Evolutionary conservation across 805 yeast species (phyloP), one percentile per base, ranked within the genome.

Genomic region (Saccharomycopsis synnaedendra): DNA sequence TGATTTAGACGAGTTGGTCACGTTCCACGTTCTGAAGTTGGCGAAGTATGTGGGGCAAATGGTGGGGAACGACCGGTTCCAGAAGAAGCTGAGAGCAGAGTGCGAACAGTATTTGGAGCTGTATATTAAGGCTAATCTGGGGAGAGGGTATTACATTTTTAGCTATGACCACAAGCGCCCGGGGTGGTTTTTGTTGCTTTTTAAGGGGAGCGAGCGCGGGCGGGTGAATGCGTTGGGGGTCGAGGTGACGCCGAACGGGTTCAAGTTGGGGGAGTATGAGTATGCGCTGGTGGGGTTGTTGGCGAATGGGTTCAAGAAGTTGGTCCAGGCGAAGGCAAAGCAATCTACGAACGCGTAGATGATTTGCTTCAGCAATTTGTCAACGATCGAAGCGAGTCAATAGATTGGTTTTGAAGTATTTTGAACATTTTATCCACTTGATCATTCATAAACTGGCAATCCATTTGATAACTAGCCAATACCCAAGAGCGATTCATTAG

Each of bases 231-330:
- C 86, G 3, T 86, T 97, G 95, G 85, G 86, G 59, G 96, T 93
- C 39, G 83, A 80, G 64, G 86, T 86, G n/a, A 81, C 84, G 46
- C 88, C 93, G 31, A 82, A 81, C 50, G 97, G 97, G 3, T 90
- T 77, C 60, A 80, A 78, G 59, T 69, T 93, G 60, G 80, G 79
- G 61, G 81, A 81, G 10, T 85, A 84, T 60, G 75, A 79, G 32
- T 93, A 93, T 61, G 90, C 96, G n/a, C 88, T 84, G 63, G 88
- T 90, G 72, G 78, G 78, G 54, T 76, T 82, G 49, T 72, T 93
- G 58, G 85, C 96, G 68, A 93, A 93, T 59, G 99, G 99, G 11
- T 93, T 93, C 79, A 93, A 93, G 70, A 83, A 81, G 10, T 54
- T 71, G 46, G 55, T 71, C 51, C 69, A 65, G 44, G 45, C 40